Percentiles rank a stretch among this genome's conserved stretches.
Conservation (phyloP, 768 basidiomycete genomes). For the Rhodotorula kratochvilovae region DNA sequence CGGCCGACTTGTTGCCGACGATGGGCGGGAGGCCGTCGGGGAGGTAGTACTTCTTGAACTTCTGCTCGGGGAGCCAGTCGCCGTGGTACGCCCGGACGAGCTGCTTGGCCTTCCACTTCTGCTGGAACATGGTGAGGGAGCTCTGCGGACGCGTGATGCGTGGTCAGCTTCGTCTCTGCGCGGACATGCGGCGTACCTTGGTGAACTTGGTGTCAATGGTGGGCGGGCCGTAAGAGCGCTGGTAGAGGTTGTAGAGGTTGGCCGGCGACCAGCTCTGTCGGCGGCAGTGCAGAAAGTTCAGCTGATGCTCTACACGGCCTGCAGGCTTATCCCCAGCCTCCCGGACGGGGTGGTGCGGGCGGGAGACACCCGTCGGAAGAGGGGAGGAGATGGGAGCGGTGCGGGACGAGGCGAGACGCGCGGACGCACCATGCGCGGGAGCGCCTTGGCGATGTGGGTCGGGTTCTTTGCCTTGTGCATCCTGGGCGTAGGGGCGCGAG, state of each 20-base stretch:
- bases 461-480: constrained; percentile 22
- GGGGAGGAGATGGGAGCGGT: background rate
- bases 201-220: constrained; percentile 60
- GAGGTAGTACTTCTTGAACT: constrained; percentile 92
- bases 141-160: constrained; percentile 27
- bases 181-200: constrained; percentile 47
- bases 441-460: constrained; percentile 36
- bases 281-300: background rate
- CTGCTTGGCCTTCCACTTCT: constrained; percentile 81
- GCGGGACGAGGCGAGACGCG: background rate
- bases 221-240: constrained; percentile 59
- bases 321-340: background rate
- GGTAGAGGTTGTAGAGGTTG: constrained; percentile 86
- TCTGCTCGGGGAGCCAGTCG: constrained; percentile 84
- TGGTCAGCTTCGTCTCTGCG: background rate
- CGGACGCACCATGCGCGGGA: constrained; percentile 68
- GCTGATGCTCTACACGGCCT: background rate
- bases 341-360: background rate
- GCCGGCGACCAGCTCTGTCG: constrained; percentile 77
- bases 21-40: constrained; percentile 68
- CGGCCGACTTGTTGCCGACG: constrained; percentile 53
- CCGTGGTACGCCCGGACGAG: constrained; percentile 91
- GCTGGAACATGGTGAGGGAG: constrained; percentile 68
- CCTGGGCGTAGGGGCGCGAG: background rate
- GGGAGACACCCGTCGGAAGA: background rate